These are phyloP conservation scores for Corynespora cassiicola DNA, from an alignment of 2,329 filamentous ascomycete genomes.

Conservation along the genomic window DNA sequence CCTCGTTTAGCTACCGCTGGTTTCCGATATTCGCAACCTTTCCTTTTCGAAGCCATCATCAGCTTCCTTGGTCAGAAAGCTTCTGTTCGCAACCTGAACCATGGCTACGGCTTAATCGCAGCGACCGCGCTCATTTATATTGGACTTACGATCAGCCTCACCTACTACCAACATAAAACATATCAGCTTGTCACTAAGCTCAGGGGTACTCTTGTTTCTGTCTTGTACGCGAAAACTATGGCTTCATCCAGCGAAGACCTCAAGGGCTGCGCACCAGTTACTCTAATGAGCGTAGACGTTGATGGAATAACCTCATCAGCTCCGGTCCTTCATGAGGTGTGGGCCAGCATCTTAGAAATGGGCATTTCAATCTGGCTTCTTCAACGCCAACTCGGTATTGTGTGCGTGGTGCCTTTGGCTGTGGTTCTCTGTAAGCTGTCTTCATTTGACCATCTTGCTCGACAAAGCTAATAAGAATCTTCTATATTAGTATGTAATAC, in stretches of 20 bases:
- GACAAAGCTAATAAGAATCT: slow-evolving; percentile 20
- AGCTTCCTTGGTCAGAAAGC: not conserved
- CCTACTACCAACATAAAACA: slow-evolving; percentile 14
- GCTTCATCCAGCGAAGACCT: not conserved
- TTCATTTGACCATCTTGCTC: slow-evolving; percentile 11
- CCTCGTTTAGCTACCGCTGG: slow-evolving; percentile 4
- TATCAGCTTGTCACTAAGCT: slow-evolving; percentile 9
- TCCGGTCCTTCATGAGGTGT: slow-evolving; percentile 30
- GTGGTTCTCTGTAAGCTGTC: slow-evolving; percentile 40
- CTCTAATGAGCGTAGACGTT: slow-evolving; percentile 11
- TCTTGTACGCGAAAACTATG: slow-evolving; percentile 10
- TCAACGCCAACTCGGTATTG: slow-evolving; percentile 49
- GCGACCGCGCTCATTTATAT: slow-evolving; percentile 10
- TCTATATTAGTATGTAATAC: too few relatives aligned
- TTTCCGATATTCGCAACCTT: slow-evolving; percentile 10
- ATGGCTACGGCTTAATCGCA: slow-evolving; percentile 9
- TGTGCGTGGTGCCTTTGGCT: slow-evolving; percentile 54
- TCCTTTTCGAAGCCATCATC: slow-evolving; percentile 9
- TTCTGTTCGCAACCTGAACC: not conserved
- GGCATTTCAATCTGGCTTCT: slow-evolving; percentile 24
- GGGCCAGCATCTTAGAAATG: slow-evolving; percentile 21
- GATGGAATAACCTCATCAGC: slow-evolving; percentile 5
- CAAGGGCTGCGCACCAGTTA: not conserved
- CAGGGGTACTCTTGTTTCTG: slow-evolving; percentile 5
- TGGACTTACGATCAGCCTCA: slow-evolving; percentile 5